Evolutionary conservation across 306 rosid species (phyloP).

Genomic region (Inga oerstediana): DNA sequence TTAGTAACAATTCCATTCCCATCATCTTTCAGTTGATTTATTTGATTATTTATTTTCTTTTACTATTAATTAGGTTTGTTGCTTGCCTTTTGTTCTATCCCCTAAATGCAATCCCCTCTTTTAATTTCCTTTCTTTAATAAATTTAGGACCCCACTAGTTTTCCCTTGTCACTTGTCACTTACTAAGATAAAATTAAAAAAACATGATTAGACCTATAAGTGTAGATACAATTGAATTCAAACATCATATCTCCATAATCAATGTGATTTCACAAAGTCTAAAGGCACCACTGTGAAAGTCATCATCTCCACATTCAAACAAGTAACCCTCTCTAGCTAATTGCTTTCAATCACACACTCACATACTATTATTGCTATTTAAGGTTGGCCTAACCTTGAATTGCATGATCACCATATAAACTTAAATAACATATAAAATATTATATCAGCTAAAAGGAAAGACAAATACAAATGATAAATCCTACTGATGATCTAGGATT

Average conservation of each 20-base stretch:
- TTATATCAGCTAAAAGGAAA: background rate
- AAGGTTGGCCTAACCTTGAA: conserved; percentile 41
- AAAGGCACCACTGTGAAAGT: conserved; percentile 37
- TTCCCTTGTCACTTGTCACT: conserved; percentile 46
- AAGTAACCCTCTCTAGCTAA: conserved; percentile 23
- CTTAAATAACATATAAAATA: background rate
- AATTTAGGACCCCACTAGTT: conserved; percentile 46
- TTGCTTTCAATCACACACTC: conserved; percentile 37
- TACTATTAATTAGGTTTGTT: conserved; percentile 21
- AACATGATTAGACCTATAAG: conserved; percentile 41
- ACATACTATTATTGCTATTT: conserved; percentile 32
- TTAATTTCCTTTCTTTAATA: conserved; percentile 39
- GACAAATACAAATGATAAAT: background rate
- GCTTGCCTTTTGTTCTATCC: conserved; percentile 63
- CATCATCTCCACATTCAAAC: conserved; percentile 30
- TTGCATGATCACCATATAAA: background rate
- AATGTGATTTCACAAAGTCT: conserved; percentile 51
- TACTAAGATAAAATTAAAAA: conserved; percentile 1
- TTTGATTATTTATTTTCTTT: background rate
- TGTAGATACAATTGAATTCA: conserved; percentile 32
- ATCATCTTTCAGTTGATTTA: conserved; percentile 71
- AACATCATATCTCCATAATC: conserved; percentile 38
- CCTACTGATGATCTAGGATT: background rate
- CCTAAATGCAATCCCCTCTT: conserved; percentile 34
- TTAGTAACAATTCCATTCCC: conserved; percentile 37